Base-by-base conservation (phyloP, 345 rosid species). In the Excoecaria cochinchinensis region DNA sequence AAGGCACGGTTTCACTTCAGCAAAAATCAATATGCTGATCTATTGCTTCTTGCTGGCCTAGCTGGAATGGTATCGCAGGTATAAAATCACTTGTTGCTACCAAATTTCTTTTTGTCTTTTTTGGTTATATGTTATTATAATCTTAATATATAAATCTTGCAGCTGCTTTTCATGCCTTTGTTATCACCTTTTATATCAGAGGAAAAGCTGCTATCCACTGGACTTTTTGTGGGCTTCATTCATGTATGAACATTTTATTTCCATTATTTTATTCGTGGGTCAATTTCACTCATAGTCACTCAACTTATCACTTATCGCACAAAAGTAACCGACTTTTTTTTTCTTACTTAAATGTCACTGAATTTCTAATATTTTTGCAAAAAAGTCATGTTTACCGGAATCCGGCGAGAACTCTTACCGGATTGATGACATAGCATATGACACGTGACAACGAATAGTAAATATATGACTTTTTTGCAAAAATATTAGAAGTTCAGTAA, bases 1-100 rank as follows among this genome's bases (percentile, higher is more conserved):
- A 95, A 91, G 87, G 99, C 99, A 10, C 97, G 91, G 42, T 95
- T 95, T 75, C 95, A 91, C 74, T 95, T 87, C 82, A 82, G 82
- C 87, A 90, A 92, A 79, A 78, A 85, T 74, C 88, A 92, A 79
- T 92, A 87, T 75, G 97, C 99, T 69, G 92, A 90, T 78, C 83
- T 92, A 38, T 58, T 95, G 84, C 77, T 95, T 69, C 76, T 92
- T 56, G 1, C 69, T 40, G 88, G 91, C 31, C 59, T 86, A 78
- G 76, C 87, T n/a, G 87, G 86, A 53, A 79, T 90, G 63, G 57
- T 89, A 80, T 82, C 94, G 68, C 99, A 95, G 88, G 97, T 82
- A 72, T 65, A 24, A 22, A 61, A 55, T 42, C 4, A 22, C 1
- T 3, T 21, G 11, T 46, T 24, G 4, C 21, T 36, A 74, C 31